These are phyloP conservation scores for Tolypocladium pustulatum DNA, from an alignment of 2,329 filamentous ascomycete species.

Conservation along the genomic window DNA sequence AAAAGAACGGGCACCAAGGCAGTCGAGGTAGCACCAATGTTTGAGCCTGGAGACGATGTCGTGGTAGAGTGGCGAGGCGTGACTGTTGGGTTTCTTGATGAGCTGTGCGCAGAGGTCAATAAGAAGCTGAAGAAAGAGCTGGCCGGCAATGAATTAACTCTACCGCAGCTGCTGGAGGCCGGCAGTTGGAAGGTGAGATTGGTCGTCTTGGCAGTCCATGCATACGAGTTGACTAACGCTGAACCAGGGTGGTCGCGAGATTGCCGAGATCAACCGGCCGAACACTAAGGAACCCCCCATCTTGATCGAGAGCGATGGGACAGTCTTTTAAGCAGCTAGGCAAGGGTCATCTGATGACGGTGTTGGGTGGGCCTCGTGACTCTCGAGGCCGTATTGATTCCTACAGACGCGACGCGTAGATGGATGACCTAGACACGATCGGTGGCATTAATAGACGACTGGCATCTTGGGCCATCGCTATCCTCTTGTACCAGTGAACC, in stretches of 20 bases:
- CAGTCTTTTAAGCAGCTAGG: conserved; percentile 62
- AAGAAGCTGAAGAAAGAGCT: conserved; percentile 56
- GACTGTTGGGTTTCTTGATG: conserved; percentile 50
- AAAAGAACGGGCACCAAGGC: conserved; percentile 57
- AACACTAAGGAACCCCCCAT: conserved; percentile 97
- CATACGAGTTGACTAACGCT: background rate
- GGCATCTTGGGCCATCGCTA: background rate
- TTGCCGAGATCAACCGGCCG: conserved; percentile 88
- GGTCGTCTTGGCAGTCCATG: too few species aligned
- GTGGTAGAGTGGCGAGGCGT: conserved; percentile 57
- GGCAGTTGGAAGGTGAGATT: conserved; percentile 88
- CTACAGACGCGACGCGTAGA: background rate
- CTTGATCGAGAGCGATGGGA: conserved; percentile 91
- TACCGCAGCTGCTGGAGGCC: conserved; percentile 88
- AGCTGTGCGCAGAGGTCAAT: conserved; percentile 39
- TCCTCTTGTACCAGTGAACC: background rate
- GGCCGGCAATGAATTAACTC: conserved; percentile 58
- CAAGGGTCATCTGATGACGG: background rate
- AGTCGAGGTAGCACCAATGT: conserved; percentile 46
- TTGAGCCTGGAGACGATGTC: conserved; percentile 48
- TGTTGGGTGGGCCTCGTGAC: background rate
- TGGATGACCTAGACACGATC: background rate
- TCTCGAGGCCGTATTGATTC: background rate
- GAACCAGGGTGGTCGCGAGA: conserved; percentile 72
- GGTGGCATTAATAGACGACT: background rate